A percentile compares a stretch with the other conserved stretches of the same genome.
phyloP scores from a whole-genome alignment of 164 flowering plant species.

The Taxillus chinensis region DNA sequence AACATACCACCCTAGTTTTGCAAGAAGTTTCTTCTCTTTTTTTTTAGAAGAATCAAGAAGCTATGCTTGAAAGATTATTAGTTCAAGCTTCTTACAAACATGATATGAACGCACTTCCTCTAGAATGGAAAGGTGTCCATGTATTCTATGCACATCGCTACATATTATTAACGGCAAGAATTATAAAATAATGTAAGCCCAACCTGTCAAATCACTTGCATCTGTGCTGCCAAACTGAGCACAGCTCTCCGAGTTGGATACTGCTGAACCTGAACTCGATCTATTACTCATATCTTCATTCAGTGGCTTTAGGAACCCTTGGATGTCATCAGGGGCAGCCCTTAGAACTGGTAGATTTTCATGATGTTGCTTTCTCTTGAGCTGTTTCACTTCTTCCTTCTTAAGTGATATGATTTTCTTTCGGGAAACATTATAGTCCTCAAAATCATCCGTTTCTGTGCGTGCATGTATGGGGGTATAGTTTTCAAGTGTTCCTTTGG shows the following conservation, averaged over 20 bases:
- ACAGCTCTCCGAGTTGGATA: conserved; percentile 84
- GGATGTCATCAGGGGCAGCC: conserved; percentile 21
- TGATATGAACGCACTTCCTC: too few relatives aligned
- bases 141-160: too few relatives aligned
- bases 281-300: conserved; percentile 78
- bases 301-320: conserved; percentile 28
- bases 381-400: conserved; percentile 44
- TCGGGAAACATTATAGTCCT: conserved; percentile 41
- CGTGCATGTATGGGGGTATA: conserved; percentile 89
- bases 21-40: too few relatives aligned
- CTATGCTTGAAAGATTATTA: too few relatives aligned
- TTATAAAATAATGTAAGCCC: neutral
- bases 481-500: conserved; percentile 83
- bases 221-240: conserved; percentile 59
- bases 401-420: conserved; percentile 44
- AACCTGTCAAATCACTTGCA: conserved; percentile 87
- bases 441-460: conserved; percentile 52
- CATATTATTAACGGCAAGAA: neutral
- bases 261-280: conserved; percentile 90
- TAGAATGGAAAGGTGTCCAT: too few relatives aligned
- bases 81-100: too few relatives aligned
- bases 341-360: conserved; percentile 22
- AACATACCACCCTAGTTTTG: too few relatives aligned
- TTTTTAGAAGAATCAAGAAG: too few relatives aligned
- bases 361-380: conserved; percentile 43